Percentiles rank a stretch among this genome's conserved stretches.
phyloP scores from a whole-genome alignment of 805 yeast genomes.

The Kodamaea fukazawae region DNA sequence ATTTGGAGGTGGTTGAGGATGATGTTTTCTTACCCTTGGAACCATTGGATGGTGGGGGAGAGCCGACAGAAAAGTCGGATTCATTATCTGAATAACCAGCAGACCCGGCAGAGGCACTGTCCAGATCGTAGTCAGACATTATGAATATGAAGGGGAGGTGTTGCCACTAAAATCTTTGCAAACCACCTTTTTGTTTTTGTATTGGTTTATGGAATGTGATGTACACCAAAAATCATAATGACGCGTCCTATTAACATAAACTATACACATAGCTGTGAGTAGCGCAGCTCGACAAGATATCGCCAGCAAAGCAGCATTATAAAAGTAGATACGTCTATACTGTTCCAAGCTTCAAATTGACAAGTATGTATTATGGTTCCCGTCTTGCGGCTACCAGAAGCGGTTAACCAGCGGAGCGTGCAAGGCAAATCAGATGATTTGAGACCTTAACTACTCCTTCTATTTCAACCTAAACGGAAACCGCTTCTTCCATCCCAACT shows the following conservation, averaged over 20 bases:
- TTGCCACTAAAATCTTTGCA: background rate
- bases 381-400: no score
- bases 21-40: conserved; percentile 13
- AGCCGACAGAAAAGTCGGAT: conserved; percentile 9
- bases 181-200: background rate
- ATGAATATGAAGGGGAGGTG: background rate
- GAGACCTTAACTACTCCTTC: no score
- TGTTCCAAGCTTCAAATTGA: no score
- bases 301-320: no score
- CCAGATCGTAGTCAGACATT: conserved; percentile 10
- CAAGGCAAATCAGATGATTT: no score
- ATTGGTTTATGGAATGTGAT: background rate
- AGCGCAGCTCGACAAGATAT: no score
- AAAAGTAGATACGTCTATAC: no score
- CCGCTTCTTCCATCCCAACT: no score
- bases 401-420: no score
- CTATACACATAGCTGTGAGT: background rate
- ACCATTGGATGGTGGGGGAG: conserved; percentile 4
- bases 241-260: background rate
- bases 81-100: conserved; percentile 9
- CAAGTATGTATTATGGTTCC: no score
- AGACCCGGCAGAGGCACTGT: conserved; percentile 2
- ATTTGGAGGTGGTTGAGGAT: conserved; percentile 15
- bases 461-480: no score
- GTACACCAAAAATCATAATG: background rate